Conservation (phyloP, 2,329 filamentous ascomycete genomes). For the Hymenoscyphus fraxineus region DNA sequence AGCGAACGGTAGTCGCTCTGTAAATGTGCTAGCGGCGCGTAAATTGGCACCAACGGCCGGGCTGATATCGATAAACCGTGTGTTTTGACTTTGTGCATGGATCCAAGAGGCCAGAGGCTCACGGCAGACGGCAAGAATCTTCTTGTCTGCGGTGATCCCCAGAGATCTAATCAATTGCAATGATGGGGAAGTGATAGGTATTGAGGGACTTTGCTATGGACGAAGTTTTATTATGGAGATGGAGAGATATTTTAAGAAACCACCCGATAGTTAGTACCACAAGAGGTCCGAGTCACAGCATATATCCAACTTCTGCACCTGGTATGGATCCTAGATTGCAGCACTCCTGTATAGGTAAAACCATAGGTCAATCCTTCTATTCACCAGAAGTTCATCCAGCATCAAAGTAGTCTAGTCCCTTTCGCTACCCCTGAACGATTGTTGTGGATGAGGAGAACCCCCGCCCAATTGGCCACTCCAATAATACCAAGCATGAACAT, state of each 20-base stretch:
- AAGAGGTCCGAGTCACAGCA: not conserved
- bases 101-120: not conserved
- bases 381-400: not conserved
- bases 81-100: not conserved
- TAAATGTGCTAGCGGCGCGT: conserved; percentile 8
- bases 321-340: not conserved
- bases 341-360: not conserved
- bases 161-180: too few species aligned
- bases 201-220: too few species aligned
- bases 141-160: too few species aligned
- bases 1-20: not conserved
- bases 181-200: too few species aligned
- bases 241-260: conserved; percentile 1
- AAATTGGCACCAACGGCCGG: not conserved
- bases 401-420: not conserved
- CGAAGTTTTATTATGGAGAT: not conserved
- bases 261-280: not conserved
- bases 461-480: conserved; percentile 4
- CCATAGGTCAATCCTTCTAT: not conserved
- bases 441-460: not conserved
- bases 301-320: not conserved
- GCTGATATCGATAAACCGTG: conserved; percentile 6
- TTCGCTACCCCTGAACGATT: not conserved
- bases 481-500: conserved; percentile 9
- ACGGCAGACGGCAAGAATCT: not conserved